A percentile compares a stretch with the other conserved stretches of the same genome.
Evolutionary conservation across 83 land plant species (phyloP).

Genomic region (Diphasiastrum complanatum): DNA sequence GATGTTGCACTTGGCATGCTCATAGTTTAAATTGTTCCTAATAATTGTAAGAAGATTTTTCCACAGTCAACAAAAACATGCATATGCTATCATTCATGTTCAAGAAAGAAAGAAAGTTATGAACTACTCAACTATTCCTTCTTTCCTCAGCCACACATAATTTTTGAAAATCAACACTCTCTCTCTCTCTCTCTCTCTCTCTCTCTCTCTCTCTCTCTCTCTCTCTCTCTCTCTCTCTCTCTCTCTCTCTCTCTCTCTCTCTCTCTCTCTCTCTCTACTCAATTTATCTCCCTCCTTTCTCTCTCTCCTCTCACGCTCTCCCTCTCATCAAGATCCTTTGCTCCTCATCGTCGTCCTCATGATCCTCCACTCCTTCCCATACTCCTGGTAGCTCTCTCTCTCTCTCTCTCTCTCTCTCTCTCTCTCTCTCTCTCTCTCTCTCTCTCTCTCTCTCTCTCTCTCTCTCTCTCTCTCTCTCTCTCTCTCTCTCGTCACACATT

Average conservation of each 20-base stretch:
- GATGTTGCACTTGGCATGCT: too few relatives aligned
- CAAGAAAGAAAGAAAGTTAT: too few relatives aligned
- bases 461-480: not conserved
- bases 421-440: not conserved
- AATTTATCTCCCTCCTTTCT: not conserved
- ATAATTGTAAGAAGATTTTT: too few relatives aligned
- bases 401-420: not conserved
- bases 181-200: not conserved
- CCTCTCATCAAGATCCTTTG: not conserved
- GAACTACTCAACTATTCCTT: too few relatives aligned
- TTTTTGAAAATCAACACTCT: too few relatives aligned
- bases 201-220: not conserved
- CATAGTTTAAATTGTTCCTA: too few relatives aligned
- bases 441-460: not conserved
- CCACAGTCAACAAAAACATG: too few relatives aligned
- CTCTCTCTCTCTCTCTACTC: not conserved
- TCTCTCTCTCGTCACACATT: not conserved
- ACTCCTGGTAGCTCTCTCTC: not conserved
- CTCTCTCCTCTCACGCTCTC: not conserved
- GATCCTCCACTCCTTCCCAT: not conserved
- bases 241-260: conserved; percentile 3
- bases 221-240: not conserved
- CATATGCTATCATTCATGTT: too few relatives aligned
- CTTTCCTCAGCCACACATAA: too few relatives aligned
- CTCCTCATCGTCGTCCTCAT: not conserved